A percentile compares a stretch with the other conserved stretches of the same genome.
These are phyloP conservation scores for Eucalyptus marginata DNA, from an alignment of 345 rosid species.

Conservation along the genomic window DNA sequence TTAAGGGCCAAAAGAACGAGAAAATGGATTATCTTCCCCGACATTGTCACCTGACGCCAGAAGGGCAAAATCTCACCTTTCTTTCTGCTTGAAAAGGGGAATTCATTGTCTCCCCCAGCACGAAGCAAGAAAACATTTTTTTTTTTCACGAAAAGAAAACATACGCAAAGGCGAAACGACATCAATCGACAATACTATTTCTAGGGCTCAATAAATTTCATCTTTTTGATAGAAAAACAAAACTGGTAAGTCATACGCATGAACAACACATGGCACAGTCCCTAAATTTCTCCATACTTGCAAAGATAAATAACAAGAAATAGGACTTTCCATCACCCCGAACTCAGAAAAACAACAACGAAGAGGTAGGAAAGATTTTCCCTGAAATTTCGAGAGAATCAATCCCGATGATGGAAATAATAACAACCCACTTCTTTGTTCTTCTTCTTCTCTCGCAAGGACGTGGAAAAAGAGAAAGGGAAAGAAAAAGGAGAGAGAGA, in stretches of 20 bases:
- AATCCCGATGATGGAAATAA: neutral
- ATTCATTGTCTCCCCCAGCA: neutral
- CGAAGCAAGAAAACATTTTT: neutral
- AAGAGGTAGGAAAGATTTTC: neutral
- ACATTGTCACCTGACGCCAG: neutral
- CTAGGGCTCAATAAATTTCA: neutral
- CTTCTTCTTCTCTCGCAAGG: neutral
- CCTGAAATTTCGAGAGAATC: neutral
- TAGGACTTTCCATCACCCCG: neutral
- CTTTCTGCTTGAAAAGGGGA: neutral
- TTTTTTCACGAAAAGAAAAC: neutral
- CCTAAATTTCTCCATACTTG: neutral
- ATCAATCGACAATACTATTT: neutral
- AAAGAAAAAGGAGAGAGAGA: neutral
- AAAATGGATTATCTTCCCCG: neutral
- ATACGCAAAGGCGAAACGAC: neutral
- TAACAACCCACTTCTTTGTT: neutral
- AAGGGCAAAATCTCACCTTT: neutral
- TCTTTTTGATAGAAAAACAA: neutral
- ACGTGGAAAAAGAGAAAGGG: neutral
- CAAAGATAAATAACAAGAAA: neutral
- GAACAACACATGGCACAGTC: neutral
- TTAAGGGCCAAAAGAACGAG: neutral
- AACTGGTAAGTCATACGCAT: neutral
- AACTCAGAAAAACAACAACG: neutral